Evolutionary conservation across 73 alveolate species (phyloP), one percentile per base, ranked within the genome.

Genomic region (Diophrys sp.): DNA sequence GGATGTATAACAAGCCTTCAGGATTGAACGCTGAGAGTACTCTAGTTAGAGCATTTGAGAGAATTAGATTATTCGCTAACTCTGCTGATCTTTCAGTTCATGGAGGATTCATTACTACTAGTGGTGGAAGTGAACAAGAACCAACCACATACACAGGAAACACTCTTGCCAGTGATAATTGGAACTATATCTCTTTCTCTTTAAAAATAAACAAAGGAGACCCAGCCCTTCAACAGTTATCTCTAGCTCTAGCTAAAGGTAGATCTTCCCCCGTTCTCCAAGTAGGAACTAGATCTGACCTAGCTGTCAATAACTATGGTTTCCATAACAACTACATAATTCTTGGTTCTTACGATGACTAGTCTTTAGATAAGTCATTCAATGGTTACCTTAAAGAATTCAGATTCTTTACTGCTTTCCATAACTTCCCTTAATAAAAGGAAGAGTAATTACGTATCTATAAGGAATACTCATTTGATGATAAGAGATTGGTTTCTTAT

Each of bases 351-450:
- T 11, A 70, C 0, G 26, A 8, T 68, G 54, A 74, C 25, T n/a
- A n/a, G n/a, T 25, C 55, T 23, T 28, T 26, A 11, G 71, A 79
- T 2, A 53, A 76, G 62, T 62, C 82, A 11, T 83, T 83, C 33
- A 83, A 83, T 23, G 91, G 91, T 25, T 83, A 34, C 70, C 14
- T 83, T 33, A 83, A 83, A 69, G 91, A 83, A 34, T 27, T 83
- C 11, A 75, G 69, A 66, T 14, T 83, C 14, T 83, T 83, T 54
- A 26, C 54, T 2, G 66, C 66, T 44, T 83, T 75, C 53, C 91
- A 83, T 31, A 74, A 76, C 33, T 29, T 33, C 44, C 71, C 85
- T 1, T 67, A 83, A 31, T 29, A 76, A 33, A 44, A 62, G 29
- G 86, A 67, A 31, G 91, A 83, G 29, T 23, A 68, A 26, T 79